Percentiles rank a stretch among this genome's conserved stretches.
Conservation (phyloP, 192 early-diverging fungal genomes). For the Backusella macrospora region DNA sequence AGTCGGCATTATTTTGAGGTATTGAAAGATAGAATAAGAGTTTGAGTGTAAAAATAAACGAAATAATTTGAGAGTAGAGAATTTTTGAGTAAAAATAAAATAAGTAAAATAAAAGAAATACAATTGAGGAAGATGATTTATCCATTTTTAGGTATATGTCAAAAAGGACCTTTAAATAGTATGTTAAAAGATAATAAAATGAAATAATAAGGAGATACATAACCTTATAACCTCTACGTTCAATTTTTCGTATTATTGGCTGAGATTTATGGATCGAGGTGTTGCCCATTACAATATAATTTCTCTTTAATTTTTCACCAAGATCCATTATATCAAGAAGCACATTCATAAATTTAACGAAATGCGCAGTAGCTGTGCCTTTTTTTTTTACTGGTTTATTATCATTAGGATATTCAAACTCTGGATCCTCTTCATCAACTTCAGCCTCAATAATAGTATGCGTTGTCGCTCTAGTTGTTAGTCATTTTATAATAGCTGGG, state of each 20-base stretch:
- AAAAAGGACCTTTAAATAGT: too few relatives aligned
- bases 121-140: too few relatives aligned
- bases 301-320: not conserved
- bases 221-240: constrained; percentile 4
- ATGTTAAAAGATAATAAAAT: too few relatives aligned
- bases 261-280: constrained; percentile 12
- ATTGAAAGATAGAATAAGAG: too few relatives aligned
- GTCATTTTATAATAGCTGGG: constrained; percentile 11
- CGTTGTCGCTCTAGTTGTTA: not conserved
- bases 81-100: too few relatives aligned
- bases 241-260: constrained; percentile 3
- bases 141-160: too few relatives aligned
- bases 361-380: constrained; percentile 6
- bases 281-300: constrained; percentile 31
- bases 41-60: too few relatives aligned
- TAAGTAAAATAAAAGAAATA: too few relatives aligned
- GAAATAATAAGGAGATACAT: too few relatives aligned
- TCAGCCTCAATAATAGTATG: not conserved
- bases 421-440: not conserved
- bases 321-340: not conserved
- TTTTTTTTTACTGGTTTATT: not conserved
- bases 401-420: not conserved
- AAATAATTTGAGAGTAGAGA: too few relatives aligned
- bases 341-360: constrained; percentile 2
- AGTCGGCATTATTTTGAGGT: too few relatives aligned